Percentiles rank a stretch among this genome's conserved stretches.
These are phyloP conservation scores for Hibiscus tridactylites DNA, from an alignment of 345 rosid genomes.

Conservation along the genomic window DNA sequence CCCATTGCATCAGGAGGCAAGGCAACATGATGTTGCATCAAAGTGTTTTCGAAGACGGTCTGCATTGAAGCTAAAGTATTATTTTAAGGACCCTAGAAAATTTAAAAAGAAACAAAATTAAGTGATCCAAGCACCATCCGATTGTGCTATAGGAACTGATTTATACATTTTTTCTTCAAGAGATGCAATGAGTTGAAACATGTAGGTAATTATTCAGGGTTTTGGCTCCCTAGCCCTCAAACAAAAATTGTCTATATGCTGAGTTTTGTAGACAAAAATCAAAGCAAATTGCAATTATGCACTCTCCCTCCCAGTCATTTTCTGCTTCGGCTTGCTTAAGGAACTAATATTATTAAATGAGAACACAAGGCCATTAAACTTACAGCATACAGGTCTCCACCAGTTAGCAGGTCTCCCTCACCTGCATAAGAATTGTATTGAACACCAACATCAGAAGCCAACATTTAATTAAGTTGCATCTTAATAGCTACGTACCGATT, in stretches of 20 bases:
- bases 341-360: not conserved
- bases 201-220: not conserved
- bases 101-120: not conserved
- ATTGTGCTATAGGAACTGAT: too few relatives aligned
- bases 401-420: slow-evolving; percentile 95
- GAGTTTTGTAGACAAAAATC: not conserved
- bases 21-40: slow-evolving; percentile 83
- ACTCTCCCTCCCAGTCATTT: not conserved
- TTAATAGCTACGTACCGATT: slow-evolving; percentile 40
- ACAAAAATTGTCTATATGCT: not conserved
- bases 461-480: not conserved
- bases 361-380: slow-evolving; percentile 29
- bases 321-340: not conserved
- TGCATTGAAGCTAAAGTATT: slow-evolving; percentile 23
- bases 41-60: slow-evolving; percentile 91
- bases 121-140: not conserved
- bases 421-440: slow-evolving; percentile 32
- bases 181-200: not conserved
- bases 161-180: not conserved
- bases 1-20: slow-evolving; percentile 99
- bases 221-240: not conserved
- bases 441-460: not conserved
- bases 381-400: slow-evolving; percentile 98
- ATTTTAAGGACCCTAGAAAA: not conserved
- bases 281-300: not conserved